Percentiles rank a stretch among this genome's conserved stretches.
phyloP scores from a whole-genome alignment of 2,329 filamentous ascomycete species.

The Aspergillus ochraceoroseus region DNA sequence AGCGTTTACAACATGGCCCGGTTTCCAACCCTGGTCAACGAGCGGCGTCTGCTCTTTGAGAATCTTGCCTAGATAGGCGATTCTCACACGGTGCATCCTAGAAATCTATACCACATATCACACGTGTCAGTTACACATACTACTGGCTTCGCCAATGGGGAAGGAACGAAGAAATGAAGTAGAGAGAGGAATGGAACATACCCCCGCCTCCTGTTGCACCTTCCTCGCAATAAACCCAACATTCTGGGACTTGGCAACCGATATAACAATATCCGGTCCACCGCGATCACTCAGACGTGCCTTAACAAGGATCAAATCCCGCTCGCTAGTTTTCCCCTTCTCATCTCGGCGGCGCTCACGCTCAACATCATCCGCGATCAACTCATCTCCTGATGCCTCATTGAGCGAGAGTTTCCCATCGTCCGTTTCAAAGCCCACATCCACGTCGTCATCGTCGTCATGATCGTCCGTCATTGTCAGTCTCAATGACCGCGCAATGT shows the following conservation, averaged over 20 bases:
- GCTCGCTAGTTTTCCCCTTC: constrained; percentile 57
- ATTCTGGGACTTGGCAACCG: constrained; percentile 56
- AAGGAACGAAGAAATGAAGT: not conserved
- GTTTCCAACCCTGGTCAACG: constrained; percentile 66
- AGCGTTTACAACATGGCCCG: constrained; percentile 71
- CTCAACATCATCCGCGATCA: constrained; percentile 37
- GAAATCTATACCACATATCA: constrained; percentile 48
- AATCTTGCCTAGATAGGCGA: constrained; percentile 77
- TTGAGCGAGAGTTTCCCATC: constrained; percentile 36
- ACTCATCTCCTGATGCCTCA: constrained; percentile 40
- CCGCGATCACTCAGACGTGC: constrained; percentile 62
- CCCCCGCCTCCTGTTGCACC: constrained; percentile 59
- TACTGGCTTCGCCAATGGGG: not conserved
- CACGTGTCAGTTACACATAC: constrained; percentile 13
- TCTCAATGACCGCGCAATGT: constrained; percentile 38
- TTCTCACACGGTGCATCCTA: constrained; percentile 56
- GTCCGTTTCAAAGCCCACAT: constrained; percentile 23
- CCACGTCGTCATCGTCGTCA: constrained; percentile 24
- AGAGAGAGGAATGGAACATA: constrained; percentile 42
- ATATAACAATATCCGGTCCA: constrained; percentile 58
- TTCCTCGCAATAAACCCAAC: constrained; percentile 60
- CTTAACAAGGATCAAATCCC: constrained; percentile 54
- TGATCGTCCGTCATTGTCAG: constrained; percentile 18
- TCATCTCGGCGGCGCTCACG: constrained; percentile 48
- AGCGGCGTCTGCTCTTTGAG: constrained; percentile 65